Base-by-base conservation (phyloP, 352 stramenopile species). In the Pythium insidiosum region DNA sequence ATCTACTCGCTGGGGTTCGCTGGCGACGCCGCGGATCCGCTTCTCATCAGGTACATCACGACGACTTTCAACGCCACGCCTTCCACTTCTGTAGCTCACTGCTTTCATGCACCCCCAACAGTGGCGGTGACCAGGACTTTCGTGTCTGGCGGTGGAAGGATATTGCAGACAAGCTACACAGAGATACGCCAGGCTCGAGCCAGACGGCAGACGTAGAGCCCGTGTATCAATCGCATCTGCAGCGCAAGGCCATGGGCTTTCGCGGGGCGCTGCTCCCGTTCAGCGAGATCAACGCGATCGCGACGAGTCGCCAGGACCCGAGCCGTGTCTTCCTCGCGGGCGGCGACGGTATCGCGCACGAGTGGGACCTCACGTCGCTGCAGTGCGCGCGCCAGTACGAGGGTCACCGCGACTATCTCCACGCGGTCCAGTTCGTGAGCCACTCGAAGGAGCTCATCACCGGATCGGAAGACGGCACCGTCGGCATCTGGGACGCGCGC, bases 401-500 rank as follows among this genome's bases (percentile, higher is more conserved):
- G 13, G 76, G 69, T 7, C 76, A 89, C 26, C 40, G 58, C 6
- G 72, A 84, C 36, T 87, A 83, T 34, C 41, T 89, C 40, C 76
- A 89, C 58, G 61, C 73, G 21, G 50, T 85, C 13, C 61, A 63
- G 50, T 72, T 82, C 51, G 37, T 87, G 23, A 60, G 72, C 36
- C 72, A 89, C 44, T 83, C 76, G 19, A 66, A 78, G 43, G 73
- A 89, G 38, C 66, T 89, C 7, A 61, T 84, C 7, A 87, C 73
- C 5, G 73, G 69, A 20, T 84, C 71, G 0, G 76, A 89, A 25
- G 76, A 89, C 46, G 76, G 76, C 10, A 66, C 64, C 16, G 63
- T 89, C n/a, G 73, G 77, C 22, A 63, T 89, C 38, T 89, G 77
- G 77, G 77, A 89, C 48, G 58, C 65, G 6, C 76, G 76, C n/a